Evolutionary conservation across 768 basidiomycete genomes (phyloP).

Genomic region (Tylopilus cervinicoccineus): DNA sequence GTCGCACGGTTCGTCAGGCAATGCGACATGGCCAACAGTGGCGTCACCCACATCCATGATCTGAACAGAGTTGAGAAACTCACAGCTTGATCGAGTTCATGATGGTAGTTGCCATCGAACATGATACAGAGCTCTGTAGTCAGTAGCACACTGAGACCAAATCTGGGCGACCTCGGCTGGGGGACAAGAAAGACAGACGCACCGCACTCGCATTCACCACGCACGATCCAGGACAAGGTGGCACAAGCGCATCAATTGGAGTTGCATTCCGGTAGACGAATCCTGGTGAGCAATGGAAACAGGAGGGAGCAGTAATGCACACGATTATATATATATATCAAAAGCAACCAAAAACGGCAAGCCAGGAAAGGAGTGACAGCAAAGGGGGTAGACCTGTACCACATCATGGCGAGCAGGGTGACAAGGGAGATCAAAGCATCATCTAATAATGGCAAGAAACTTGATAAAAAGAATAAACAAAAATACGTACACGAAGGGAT

Average conservation of each 20-base stretch:
- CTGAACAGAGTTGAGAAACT: too few species aligned
- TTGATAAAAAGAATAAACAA: constrained; percentile 7
- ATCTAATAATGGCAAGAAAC: constrained; percentile 5
- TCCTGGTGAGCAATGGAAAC: constrained; percentile 5
- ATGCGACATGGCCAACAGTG: too few species aligned
- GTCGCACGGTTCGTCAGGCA: too few species aligned
- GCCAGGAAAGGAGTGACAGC: constrained; percentile 15
- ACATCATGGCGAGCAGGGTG: constrained; percentile 9
- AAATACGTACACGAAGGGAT: constrained; percentile 13
- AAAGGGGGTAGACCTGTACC: constrained; percentile 15
- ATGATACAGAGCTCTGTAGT: too few species aligned
- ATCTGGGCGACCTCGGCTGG: too few species aligned
- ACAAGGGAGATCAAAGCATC: constrained; percentile 4
- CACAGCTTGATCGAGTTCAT: too few species aligned
- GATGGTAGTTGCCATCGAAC: too few species aligned
- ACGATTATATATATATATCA: constrained; percentile 2
- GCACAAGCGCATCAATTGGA: background rate
- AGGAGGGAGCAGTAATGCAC: constrained; percentile 3
- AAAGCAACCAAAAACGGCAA: background rate
- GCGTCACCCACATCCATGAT: too few species aligned
- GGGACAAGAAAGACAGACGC: too few species aligned
- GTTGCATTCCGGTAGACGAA: background rate
- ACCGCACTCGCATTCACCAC: too few species aligned
- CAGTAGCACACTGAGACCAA: too few species aligned
- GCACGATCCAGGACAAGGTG: background rate